phyloP scores from a whole-genome alignment of 371 early-diverging fungal genomes.

The Polyrhizophydium stewartii region DNA sequence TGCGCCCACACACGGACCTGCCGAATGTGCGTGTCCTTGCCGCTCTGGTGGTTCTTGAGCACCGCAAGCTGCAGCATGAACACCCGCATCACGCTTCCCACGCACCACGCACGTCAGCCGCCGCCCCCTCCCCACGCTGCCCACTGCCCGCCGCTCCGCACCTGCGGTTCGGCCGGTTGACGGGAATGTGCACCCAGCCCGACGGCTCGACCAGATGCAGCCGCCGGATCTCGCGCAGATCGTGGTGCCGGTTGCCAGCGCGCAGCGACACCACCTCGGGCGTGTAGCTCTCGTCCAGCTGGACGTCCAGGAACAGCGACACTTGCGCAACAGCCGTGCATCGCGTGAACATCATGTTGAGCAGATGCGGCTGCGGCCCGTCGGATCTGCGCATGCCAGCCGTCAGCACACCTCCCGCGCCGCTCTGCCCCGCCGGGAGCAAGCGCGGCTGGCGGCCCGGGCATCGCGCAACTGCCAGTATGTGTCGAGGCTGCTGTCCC shows the following conservation, averaged over 20 bases:
- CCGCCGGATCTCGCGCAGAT: conserved; percentile 38
- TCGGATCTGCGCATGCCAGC: conserved; percentile 47
- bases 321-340: conserved; percentile 39
- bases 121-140: conserved; percentile 7
- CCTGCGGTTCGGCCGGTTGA: conserved; percentile 29
- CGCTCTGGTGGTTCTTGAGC: conserved; percentile 82
- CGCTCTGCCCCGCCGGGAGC: too few relatives aligned
- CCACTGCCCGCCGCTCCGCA: neutral
- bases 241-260: conserved; percentile 70
- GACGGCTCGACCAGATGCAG: conserved; percentile 47
- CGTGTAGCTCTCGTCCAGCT: conserved; percentile 91
- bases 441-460: neutral
- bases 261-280: conserved; percentile 69
- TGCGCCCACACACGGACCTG: neutral
- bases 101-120: too few relatives aligned
- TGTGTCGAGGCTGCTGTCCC: conserved; percentile 64
- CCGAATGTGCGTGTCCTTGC: conserved; percentile 88
- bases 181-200: conserved; percentile 66
- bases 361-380: conserved; percentile 59
- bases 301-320: conserved; percentile 70
- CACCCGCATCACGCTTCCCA: too few relatives aligned
- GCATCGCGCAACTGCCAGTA: conserved; percentile 75
- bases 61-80: conserved; percentile 73
- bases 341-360: conserved; percentile 54
- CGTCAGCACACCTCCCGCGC: too few relatives aligned